These are phyloP conservation scores for Xylaria sp. DNA, from an alignment of 495 filamentous ascomycete species.

Conservation along the genomic window DNA sequence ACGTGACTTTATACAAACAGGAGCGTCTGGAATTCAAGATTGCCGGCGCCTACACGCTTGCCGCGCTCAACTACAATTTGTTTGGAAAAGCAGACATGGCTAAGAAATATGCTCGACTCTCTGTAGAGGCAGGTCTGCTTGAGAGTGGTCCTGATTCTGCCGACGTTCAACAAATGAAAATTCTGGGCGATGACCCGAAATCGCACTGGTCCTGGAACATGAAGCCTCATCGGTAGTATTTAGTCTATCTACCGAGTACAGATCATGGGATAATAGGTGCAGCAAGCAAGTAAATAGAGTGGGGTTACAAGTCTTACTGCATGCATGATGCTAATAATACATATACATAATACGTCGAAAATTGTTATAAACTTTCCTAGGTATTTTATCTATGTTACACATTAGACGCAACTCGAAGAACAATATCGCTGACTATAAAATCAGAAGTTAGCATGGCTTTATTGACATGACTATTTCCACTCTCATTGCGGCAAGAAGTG, in stretches of 20 bases:
- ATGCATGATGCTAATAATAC: neutral
- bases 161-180: conserved; percentile 34
- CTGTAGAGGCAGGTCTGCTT: conserved; percentile 40
- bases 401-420: neutral
- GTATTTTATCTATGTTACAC: neutral
- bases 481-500: neutral
- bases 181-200: conserved; percentile 18
- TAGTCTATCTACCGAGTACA: no score
- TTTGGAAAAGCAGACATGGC: conserved; percentile 37
- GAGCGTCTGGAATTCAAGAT: conserved; percentile 40
- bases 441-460: neutral
- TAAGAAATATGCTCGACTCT: conserved; percentile 38
- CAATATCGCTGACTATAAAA: neutral
- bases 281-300: neutral
- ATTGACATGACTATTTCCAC: neutral
- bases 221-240: conserved; percentile 8
- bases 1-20: conserved; percentile 37
- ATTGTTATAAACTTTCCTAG: neutral
- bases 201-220: conserved; percentile 29
- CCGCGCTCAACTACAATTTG: conserved; percentile 50
- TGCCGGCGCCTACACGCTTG: conserved; percentile 45
- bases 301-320: neutral
- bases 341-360: neutral
- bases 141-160: conserved; percentile 37
- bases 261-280: neutral